These are phyloP conservation scores for Sordaria brevicollis DNA, from an alignment of 495 filamentous ascomycete genomes.

Conservation along the genomic window DNA sequence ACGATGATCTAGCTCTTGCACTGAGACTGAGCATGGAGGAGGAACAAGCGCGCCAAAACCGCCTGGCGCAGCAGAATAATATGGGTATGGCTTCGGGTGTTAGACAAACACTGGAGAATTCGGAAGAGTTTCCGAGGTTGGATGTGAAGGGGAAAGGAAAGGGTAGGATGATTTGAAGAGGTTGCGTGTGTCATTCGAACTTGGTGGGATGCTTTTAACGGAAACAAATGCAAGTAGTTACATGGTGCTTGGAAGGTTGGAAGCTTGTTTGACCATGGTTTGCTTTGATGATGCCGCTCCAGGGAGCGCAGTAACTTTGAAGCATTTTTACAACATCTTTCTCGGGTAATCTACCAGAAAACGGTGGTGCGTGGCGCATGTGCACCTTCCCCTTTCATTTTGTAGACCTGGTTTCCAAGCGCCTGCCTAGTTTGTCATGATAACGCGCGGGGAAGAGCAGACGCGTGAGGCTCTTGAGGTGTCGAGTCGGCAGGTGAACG, in stretches of 20 bases:
- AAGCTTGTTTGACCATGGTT: background rate
- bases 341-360: no score
- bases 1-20: slow-evolving; percentile 76
- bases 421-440: background rate
- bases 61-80: background rate
- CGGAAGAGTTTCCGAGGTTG: slow-evolving; percentile 51
- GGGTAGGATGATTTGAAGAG: slow-evolving; percentile 21
- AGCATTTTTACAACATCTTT: background rate
- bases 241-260: background rate
- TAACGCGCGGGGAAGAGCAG: background rate
- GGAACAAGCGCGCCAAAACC: slow-evolving; percentile 40
- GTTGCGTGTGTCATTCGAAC: background rate
- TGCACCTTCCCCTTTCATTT: background rate
- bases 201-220: background rate
- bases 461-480: background rate
- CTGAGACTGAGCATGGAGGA: slow-evolving; percentile 78
- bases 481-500: background rate
- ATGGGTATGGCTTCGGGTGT: slow-evolving; percentile 6
- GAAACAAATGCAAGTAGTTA: background rate
- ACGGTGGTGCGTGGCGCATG: no score
- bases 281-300: background rate
- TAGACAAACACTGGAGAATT: slow-evolving; percentile 13
- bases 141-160: slow-evolving; percentile 28
- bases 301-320: no score
- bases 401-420: background rate